Base-by-base conservation (phyloP, 129 eudicot genomes). In the Artemisia tridentata region DNA sequence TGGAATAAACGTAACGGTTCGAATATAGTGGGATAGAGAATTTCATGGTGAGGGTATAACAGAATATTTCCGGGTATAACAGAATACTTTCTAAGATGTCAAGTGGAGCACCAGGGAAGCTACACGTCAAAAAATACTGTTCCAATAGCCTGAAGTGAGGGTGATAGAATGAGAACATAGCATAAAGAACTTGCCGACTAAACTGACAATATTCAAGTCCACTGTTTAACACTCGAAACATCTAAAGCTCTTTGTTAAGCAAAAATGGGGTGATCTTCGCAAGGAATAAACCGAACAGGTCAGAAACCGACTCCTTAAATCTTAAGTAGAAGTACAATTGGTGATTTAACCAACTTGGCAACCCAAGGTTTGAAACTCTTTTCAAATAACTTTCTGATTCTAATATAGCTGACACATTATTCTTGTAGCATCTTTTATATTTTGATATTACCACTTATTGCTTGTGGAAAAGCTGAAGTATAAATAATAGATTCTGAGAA, bases 61-160 rank as follows among this genome's bases (percentile, higher is more conserved):
- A 19, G n/a, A 63, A 10, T 63, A 13, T 2, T 27, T 27, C 13
- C 3, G n/a, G 53, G 31, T 27, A 27, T 27, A 27, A 27, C 31
- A 4, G 31, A 27, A 31, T 31, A 31, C 11, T 64, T 17, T 29
- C 18, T 7, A 56, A 4, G 31, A 8, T 56, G 23, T 56, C 9
- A n/a, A 58, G n/a, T 59, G 75, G 68, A 57, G 57, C 65, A 55
- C 54, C 58, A 43, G 67, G 57, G 64, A 41, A 71, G 74, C 63
- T 69, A 69, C 53, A 43, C 63, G 48, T 69, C 49, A 69, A 46
- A 43, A 65, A 18, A 64, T 3, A 27, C 14, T 10, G 12, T 23
- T 69, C 66, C 53, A 56, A 41, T 43, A 52, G 64, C 75, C 45
- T 7, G 41, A 13, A 57, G 15, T 11, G 41, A 5, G 41, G 41